These are phyloP conservation scores for Penicillium subrubescens DNA, from an alignment of 495 filamentous ascomycete genomes.

Conservation along the genomic window DNA sequence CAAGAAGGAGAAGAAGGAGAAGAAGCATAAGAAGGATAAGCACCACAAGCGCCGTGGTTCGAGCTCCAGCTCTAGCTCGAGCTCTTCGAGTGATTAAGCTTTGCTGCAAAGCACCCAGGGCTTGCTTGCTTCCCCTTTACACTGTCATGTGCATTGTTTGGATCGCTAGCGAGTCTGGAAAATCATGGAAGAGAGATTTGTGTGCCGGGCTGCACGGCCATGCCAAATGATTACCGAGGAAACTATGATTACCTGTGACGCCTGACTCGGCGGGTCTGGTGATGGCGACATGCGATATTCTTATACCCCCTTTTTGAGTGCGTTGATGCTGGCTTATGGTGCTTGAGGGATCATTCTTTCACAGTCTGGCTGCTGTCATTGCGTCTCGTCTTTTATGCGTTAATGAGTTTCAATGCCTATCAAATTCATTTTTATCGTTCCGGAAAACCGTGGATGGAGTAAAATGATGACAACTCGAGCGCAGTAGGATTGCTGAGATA, in stretches of 20 bases:
- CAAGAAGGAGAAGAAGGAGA: constrained; percentile 30
- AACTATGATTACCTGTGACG: not conserved
- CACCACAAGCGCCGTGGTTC: constrained; percentile 30
- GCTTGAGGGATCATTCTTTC: not conserved
- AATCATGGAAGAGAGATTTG: not conserved
- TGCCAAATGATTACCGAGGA: not conserved
- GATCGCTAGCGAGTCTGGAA: not conserved
- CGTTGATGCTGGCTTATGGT: not conserved
- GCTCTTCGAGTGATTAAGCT: constrained; percentile 17
- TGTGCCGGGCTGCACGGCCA: not conserved
- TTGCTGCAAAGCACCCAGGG: too few relatives aligned
- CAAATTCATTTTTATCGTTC: not conserved
- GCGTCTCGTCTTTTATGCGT: not conserved
- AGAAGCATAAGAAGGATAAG: constrained; percentile 33
- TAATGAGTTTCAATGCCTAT: not conserved
- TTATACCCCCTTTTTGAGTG: not conserved
- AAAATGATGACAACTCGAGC: not conserved
- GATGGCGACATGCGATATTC: not conserved
- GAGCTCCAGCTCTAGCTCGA: constrained; percentile 35
- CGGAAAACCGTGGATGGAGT: not conserved
- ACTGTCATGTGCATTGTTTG: not conserved
- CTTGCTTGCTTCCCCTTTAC: not conserved
- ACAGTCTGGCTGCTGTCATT: not conserved
- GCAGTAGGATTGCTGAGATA: not conserved
- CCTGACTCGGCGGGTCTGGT: not conserved